Base-by-base conservation (phyloP, 2,329 filamentous ascomycete species). In the Bipolaris zeicola region DNA sequence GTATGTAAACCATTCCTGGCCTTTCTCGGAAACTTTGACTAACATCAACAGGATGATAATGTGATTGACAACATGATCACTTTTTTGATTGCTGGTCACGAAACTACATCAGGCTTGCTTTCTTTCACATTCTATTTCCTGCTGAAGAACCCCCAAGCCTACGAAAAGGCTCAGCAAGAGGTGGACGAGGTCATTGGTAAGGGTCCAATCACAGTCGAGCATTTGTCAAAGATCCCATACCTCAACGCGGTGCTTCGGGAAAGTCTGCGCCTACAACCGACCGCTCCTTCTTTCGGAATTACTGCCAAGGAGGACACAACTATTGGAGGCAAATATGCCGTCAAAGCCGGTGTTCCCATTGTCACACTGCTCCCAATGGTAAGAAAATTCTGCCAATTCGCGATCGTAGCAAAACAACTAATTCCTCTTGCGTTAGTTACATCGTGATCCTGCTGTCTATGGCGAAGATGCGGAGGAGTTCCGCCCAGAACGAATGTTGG, bases 41-140 rank as follows among this genome's bases (percentile, higher is more conserved):
- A 20, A 66, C 7, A 5, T 38, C 1, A 7, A 7, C n/a, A 67
- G 4, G 83, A 89, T 4, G 82, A 83, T 8, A 83, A 85, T 57
- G 82, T 89, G 46, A 81, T 88, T 45, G 86, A 89, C 71, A 88
- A 91, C 70, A 86, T 91, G 62, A 84, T 89, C 50, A 83, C 83
- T 2, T 89, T 90, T 78, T 82, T 89, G 38, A 86, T 65, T 67
- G 83, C 64, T 36, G 67, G 69, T 3, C 58, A 77, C 73, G 58
- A 77, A 74, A 76, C 73, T 0, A 76, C 74, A 3, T 76, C 74
- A 11, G 73, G 73, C 3, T 54, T 76, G 1, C 57, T 77, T 6
- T 77, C 75, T 0, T 79, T 78, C 6, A 74, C 77, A 7, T 80
- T 86, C 57, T 81, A 82, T 62, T 79, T 83, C 48, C 75, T 87